Percentiles rank a stretch among this genome's conserved stretches.
Evolutionary conservation across 108 stramenopile species (phyloP).

Genomic region (Pelagomonas calceolata): DNA sequence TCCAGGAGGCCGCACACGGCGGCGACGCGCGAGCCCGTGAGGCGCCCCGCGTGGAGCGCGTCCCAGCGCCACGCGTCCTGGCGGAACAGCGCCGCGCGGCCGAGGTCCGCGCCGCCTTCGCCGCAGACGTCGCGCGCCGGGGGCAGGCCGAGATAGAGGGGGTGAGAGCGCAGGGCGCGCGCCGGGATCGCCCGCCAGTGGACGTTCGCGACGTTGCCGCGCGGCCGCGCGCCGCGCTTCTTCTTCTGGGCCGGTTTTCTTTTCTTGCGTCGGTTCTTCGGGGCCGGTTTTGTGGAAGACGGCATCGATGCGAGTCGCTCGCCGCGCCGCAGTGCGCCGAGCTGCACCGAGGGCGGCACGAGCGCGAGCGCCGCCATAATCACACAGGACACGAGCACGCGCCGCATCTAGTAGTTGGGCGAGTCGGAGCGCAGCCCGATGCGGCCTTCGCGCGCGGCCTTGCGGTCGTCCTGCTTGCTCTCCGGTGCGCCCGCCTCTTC

Average conservation of each 20-base stretch:
- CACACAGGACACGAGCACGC: too few species aligned
- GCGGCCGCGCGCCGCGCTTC: background rate
- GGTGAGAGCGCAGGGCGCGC: background rate
- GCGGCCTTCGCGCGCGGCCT: too few species aligned
- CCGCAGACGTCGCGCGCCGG: background rate
- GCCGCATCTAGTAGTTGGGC: too few species aligned
- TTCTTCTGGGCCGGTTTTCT: background rate
- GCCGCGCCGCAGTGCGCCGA: too few species aligned
- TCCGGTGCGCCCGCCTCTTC: background rate
- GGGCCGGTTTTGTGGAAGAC: too few species aligned
- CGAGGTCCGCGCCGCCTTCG: background rate
- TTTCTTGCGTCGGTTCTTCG: background rate
- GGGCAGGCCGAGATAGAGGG: background rate
- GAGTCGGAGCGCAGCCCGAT: too few species aligned
- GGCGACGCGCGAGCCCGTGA: background rate
- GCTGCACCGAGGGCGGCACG: too few species aligned
- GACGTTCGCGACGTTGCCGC: background rate
- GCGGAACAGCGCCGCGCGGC: background rate
- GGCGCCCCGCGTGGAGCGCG: background rate
- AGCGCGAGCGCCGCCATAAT: too few species aligned
- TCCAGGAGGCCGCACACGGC: background rate
- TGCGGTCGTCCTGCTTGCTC: background rate
- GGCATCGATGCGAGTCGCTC: too few species aligned
- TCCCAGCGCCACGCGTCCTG: background rate
- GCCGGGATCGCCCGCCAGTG: background rate